A percentile compares a stretch with the other conserved stretches of the same genome.
phyloP scores from a whole-genome alignment of 192 early-diverging fungal genomes.

The Jimgerdemannia lactiflua region DNA sequence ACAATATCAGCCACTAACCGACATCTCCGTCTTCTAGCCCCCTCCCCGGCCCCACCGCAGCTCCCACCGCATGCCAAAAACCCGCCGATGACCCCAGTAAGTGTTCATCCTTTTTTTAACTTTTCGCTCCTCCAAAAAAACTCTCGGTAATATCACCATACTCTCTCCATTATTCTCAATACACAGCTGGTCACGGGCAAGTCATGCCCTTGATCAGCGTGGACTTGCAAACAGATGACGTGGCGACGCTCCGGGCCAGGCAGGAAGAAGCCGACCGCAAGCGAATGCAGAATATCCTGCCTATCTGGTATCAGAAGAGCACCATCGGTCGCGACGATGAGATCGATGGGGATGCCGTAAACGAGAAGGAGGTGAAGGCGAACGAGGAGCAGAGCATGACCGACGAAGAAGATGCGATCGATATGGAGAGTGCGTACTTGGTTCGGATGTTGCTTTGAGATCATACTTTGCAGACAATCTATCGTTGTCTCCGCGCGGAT shows the following conservation, averaged over 20 bases:
- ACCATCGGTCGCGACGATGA: conserved; percentile 57
- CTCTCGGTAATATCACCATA: not conserved
- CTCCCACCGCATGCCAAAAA: not conserved
- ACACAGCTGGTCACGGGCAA: conserved; percentile 49
- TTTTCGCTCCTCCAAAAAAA: no score
- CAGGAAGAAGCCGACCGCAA: conserved; percentile 65
- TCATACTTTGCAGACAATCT: not conserved
- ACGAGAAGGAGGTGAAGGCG: conserved; percentile 28
- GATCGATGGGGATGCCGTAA: conserved; percentile 31
- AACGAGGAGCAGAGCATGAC: conserved; percentile 36
- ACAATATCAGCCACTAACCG: no score
- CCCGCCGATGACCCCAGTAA: not conserved
- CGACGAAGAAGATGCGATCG: conserved; percentile 27
- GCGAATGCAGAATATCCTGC: conserved; percentile 71
- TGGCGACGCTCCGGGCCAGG: conserved; percentile 60
- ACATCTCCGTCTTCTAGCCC: not conserved
- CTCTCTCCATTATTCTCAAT: not conserved
- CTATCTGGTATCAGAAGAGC: conserved; percentile 74
- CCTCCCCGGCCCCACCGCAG: not conserved
- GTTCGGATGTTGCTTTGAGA: no score
- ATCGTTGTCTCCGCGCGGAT: no score
- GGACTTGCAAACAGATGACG: conserved; percentile 68
- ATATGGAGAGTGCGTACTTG: conserved; percentile 29
- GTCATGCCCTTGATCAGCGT: conserved; percentile 68
- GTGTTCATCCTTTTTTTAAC: not conserved